Evolutionary conservation across 805 yeast genomes (phyloP), one percentile per base, ranked within the genome.

Genomic region (Vanderwaltozyma polyspora): DNA sequence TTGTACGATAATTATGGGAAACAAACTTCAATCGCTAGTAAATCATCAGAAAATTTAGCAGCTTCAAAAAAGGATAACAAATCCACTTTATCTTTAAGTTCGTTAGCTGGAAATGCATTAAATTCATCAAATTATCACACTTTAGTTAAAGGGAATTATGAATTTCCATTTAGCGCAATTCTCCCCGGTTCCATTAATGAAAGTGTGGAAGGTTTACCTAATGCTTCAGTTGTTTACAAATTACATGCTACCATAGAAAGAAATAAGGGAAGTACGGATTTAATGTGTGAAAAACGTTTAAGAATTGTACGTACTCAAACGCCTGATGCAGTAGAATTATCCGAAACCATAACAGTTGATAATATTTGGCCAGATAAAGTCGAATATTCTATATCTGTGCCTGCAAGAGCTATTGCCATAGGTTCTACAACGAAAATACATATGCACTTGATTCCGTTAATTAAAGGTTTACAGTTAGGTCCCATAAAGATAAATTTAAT

Each of bases 341-440:
- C 93, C 0, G 96, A 89, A 56, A 84, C 97, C 0, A 82, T 87
- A 46, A 83, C 94, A 0, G 93, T 89, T 22, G 95, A 86, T 51
- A 89, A 89, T 54, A 78, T 87, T 1, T 89, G 97, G 97, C 96
- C 97, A 2, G 65, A 76, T 30, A 91, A 91, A 53, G 84, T 89
- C 22, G 96, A 89, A 50, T 89, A 89, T 55, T 72, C 85, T 3
- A 74, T 91, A 39, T 79, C 83, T 34, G 76, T 83, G 5, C 96
- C 97, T 0, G 68, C 84, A 18, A 79, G 83, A 49, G 94, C 96
- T 0, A 71, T 85, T 17, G 93, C 97, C 0, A 77, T 91, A 28
- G 98, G 98, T 2, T 76, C 94, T 0, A 62, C 73, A 0, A 65
- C 80, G 5, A 81, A 84, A 2, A 68, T 89, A 6, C 71, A 75